Percentiles rank a stretch among this genome's conserved stretches.
Evolutionary conservation across 306 rosid genomes (phyloP).

Genomic region (Dryas drummondii): DNA sequence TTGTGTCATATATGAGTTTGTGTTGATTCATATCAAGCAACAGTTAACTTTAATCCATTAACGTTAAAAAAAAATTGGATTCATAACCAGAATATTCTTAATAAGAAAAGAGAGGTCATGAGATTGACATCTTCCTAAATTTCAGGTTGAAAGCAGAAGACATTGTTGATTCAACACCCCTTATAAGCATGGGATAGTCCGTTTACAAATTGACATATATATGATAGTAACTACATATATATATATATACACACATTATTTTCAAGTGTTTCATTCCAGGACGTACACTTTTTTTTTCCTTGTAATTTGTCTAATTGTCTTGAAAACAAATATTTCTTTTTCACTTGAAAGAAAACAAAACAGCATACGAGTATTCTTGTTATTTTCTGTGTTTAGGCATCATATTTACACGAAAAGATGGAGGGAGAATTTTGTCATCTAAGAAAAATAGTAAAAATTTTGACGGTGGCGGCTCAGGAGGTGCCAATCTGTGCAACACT

Average conservation of each 20-base stretch:
- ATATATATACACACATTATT: no score
- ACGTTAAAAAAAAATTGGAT: no score
- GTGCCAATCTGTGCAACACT: background rate
- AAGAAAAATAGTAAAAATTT: background rate
- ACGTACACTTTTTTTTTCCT: background rate
- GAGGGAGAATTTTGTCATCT: slow-evolving; percentile 11
- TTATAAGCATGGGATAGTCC: background rate
- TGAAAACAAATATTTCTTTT: background rate
- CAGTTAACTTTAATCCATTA: no score
- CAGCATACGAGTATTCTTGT: background rate
- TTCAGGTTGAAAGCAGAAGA: no score
- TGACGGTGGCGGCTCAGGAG: background rate
- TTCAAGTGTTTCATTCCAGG: no score
- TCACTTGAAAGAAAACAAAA: background rate
- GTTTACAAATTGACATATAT: background rate
- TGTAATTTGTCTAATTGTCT: background rate
- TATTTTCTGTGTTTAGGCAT: background rate
- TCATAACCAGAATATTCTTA: no score
- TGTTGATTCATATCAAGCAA: no score
- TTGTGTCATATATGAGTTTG: no score
- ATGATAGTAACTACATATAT: background rate
- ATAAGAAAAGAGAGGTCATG: no score
- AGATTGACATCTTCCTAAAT: no score
- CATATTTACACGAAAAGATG: background rate
- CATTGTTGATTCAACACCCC: no score